A percentile compares a stretch with the other conserved stretches of the same genome.
Evolutionary conservation across 352 stramenopile species (phyloP).

Genomic region (Albugo candida): DNA sequence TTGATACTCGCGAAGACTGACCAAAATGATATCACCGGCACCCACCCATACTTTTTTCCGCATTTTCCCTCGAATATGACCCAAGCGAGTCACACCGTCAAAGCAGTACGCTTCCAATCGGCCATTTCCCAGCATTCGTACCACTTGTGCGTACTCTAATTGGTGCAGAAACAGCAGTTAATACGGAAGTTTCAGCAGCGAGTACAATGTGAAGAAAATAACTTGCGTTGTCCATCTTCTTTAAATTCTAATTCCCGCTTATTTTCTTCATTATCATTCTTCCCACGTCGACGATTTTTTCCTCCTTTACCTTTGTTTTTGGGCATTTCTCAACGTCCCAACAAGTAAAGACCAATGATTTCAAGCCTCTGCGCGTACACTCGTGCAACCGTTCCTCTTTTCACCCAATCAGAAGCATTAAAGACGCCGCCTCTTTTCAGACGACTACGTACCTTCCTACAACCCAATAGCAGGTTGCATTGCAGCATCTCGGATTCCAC

Average conservation of each 20-base stretch:
- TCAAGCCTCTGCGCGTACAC: too few species aligned
- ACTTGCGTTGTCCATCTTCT: conserved; percentile 92
- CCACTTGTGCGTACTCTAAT: conserved; percentile 95
- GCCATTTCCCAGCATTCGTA: conserved; percentile 97
- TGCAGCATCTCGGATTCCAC: too few species aligned
- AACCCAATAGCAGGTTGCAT: too few species aligned
- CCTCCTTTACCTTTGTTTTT: conserved; percentile 93
- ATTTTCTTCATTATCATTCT: conserved; percentile 97
- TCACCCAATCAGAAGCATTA: too few species aligned
- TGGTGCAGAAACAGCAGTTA: not conserved
- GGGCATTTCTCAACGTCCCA: conserved; percentile 23
- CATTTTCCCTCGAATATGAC: conserved; percentile 99
- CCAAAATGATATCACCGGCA: conserved; percentile 97
- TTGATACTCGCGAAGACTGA: conserved; percentile 98
- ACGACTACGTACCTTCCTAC: too few species aligned
- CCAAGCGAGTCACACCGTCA: conserved; percentile 93
- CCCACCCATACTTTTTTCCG: conserved; percentile 99
- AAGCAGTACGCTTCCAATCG: conserved; percentile 98
- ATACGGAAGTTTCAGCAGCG: not conserved
- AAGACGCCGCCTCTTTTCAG: too few species aligned
- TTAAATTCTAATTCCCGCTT: conserved; percentile 99
- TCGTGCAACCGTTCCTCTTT: too few species aligned
- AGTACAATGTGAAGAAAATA: not conserved
- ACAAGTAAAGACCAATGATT: not conserved
- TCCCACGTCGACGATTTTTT: conserved; percentile 95